phyloP scores from a whole-genome alignment of 2,329 filamentous ascomycete species.

The Podosphaera xanthii region DNA sequence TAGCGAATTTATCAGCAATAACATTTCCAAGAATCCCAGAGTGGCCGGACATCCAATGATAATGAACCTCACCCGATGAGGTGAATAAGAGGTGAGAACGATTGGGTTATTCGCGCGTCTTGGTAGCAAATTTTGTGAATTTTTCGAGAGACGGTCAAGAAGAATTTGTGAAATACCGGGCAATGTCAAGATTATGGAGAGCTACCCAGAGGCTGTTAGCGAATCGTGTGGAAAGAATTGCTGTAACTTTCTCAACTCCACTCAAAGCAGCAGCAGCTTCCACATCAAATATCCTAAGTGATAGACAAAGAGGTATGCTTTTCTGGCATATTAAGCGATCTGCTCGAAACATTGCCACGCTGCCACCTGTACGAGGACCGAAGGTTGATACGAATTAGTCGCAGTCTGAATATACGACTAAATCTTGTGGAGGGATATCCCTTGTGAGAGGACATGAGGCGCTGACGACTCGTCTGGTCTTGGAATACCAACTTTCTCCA shows the following conservation, averaged over 20 bases:
- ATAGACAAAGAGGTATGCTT: background rate
- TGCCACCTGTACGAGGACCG: background rate
- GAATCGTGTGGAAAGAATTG: background rate
- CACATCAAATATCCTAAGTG: background rate
- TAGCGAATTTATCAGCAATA: background rate
- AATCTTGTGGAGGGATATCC: background rate
- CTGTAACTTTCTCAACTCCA: background rate
- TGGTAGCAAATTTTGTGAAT: background rate
- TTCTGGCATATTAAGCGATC: background rate
- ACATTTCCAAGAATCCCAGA: background rate
- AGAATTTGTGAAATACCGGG: background rate
- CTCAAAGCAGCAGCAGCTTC: background rate
- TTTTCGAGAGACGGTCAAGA: background rate
- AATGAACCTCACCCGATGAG: background rate
- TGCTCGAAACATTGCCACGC: background rate
- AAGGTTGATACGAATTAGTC: background rate
- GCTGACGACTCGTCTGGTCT: background rate
- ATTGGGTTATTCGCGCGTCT: background rate
- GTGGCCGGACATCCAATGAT: background rate
- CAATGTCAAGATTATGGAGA: background rate
- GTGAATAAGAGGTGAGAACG: background rate
- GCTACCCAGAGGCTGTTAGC: background rate
- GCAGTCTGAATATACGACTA: background rate
- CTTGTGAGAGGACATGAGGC: background rate
- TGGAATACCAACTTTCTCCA: background rate